phyloP scores from a whole-genome alignment of 257 asterid species.

The Datura wrightii region DNA sequence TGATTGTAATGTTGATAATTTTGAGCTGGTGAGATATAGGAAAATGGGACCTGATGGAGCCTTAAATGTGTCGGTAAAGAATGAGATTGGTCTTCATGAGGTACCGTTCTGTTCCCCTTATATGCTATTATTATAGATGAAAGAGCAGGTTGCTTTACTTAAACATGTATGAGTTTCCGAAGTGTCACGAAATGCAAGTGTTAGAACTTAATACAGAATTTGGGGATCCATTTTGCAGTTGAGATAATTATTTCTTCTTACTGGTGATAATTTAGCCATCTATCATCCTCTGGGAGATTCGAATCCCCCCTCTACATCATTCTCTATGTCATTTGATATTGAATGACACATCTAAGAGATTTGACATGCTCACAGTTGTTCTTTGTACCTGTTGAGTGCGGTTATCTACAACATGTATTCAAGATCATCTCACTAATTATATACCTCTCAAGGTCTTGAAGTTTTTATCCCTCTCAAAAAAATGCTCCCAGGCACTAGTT shows the following conservation, averaged over 20 bases:
- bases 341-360: neutral
- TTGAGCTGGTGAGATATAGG: conserved; percentile 76
- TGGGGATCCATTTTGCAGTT: neutral
- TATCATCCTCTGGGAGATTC: neutral
- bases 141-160: neutral
- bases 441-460: neutral
- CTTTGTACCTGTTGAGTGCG: neutral
- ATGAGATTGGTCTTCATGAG: conserved; percentile 71
- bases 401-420: neutral
- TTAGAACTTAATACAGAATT: neutral
- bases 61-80: conserved; percentile 70
- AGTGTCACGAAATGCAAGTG: neutral
- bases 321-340: neutral
- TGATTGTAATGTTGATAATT: conserved; percentile 56
- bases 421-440: neutral
- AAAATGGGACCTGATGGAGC: conserved; percentile 91
- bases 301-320: neutral
- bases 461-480: neutral
- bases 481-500: neutral
- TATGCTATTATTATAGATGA: conserved; percentile 22
- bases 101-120: conserved; percentile 46
- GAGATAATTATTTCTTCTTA: neutral
- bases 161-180: neutral
- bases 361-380: neutral
- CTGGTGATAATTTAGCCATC: neutral